Percentiles rank a stretch among this genome's conserved stretches.
phyloP scores from a whole-genome alignment of 208 protist species.

The Leishmania mexicana region DNA sequence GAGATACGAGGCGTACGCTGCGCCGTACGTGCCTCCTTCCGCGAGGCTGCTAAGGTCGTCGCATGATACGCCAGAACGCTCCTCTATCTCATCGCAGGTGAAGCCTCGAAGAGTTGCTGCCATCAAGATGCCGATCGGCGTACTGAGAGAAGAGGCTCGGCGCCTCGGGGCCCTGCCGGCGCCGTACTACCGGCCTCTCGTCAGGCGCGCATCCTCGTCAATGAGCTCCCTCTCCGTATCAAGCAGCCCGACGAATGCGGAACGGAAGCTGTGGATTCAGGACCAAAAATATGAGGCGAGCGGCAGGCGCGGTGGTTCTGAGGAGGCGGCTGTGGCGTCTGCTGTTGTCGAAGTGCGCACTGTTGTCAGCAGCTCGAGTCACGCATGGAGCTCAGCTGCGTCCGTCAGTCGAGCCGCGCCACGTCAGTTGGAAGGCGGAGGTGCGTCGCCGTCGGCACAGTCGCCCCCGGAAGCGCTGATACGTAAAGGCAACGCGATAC shows the following conservation, averaged over 20 bases:
- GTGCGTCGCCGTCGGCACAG: background rate
- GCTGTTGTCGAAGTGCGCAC: background rate
- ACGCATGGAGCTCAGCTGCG: background rate
- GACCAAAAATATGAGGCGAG: background rate
- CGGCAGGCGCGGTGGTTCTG: background rate
- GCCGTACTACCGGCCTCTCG: conserved; percentile 11
- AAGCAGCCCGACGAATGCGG: conserved; percentile 6
- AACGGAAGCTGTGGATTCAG: conserved; percentile 5
- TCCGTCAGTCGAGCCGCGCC: background rate
- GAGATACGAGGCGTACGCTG: conserved; percentile 52
- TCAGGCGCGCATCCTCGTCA: conserved; percentile 18
- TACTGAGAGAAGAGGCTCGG: conserved; percentile 52
- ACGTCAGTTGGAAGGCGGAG: background rate
- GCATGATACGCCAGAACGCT: background rate
- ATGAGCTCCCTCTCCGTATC: conserved; percentile 13
- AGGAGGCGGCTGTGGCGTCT: background rate
- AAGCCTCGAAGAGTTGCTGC: background rate
- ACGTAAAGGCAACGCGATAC: background rate
- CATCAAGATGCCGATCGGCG: conserved; percentile 17
- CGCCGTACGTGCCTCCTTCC: conserved; percentile 55
- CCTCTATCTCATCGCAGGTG: background rate
- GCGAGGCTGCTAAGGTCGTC: background rate
- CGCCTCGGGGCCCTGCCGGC: conserved; percentile 49
- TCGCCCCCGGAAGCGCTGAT: background rate
- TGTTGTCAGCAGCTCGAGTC: background rate